phyloP scores from a whole-genome alignment of 495 filamentous ascomycete genomes.

The Halenospora varia region DNA sequence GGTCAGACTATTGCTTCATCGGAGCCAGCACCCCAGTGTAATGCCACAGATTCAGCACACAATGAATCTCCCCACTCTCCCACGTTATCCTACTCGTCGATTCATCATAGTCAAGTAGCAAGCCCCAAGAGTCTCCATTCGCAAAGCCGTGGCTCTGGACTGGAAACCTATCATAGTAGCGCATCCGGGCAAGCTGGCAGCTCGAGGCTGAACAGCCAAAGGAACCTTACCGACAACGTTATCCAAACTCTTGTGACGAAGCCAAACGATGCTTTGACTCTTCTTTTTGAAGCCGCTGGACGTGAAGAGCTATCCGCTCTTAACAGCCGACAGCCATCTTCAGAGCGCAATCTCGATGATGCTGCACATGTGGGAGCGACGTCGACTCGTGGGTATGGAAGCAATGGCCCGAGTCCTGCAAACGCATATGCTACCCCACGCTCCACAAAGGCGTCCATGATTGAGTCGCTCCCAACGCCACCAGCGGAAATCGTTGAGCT shows the following conservation, averaged over 20 bases:
- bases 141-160: too few species aligned
- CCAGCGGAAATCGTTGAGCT: neutral
- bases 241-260: neutral
- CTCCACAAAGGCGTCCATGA: neutral
- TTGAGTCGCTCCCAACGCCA: neutral
- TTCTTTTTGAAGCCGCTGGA: neutral
- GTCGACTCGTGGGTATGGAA: neutral
- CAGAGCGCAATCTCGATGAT: neutral
- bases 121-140: neutral
- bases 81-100: too few species aligned
- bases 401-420: neutral
- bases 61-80: too few species aligned
- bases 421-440: neutral
- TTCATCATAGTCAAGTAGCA: too few species aligned
- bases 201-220: neutral
- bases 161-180: too few species aligned
- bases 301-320: neutral
- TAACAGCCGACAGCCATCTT: neutral
- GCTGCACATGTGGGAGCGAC: neutral
- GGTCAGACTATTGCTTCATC: neutral
- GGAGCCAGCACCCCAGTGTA: neutral
- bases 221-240: neutral
- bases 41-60: too few species aligned
- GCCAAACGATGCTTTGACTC: neutral
- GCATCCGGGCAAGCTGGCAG: neutral